phyloP scores from a whole-genome alignment of 352 stramenopile species.

The Peronospora farinosa region DNA sequence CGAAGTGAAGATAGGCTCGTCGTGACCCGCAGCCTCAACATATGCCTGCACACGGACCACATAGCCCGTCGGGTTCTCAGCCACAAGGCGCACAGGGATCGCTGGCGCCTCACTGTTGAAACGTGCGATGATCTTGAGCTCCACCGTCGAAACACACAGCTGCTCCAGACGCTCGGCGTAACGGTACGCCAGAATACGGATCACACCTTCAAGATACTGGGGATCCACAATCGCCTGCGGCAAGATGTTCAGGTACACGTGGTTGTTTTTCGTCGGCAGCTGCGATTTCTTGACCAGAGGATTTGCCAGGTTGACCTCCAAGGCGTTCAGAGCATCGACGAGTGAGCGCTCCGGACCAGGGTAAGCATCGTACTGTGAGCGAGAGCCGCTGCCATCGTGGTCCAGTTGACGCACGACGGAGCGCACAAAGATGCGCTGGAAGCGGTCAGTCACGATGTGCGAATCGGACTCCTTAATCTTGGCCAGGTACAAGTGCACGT shows the following conservation, averaged over 20 bases:
- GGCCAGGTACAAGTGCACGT: slow-evolving; percentile 98
- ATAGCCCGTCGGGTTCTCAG: slow-evolving; percentile 97
- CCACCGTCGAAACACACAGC: slow-evolving; percentile 93
- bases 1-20: slow-evolving; percentile 86
- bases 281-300: slow-evolving; percentile 74
- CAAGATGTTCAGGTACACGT: slow-evolving; percentile 99
- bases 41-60: slow-evolving; percentile 99
- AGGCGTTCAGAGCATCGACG: slow-evolving; percentile 96
- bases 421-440: slow-evolving; percentile 94
- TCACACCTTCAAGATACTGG: slow-evolving; percentile 94
- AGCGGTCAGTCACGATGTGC: slow-evolving; percentile 81
- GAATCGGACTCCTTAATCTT: slow-evolving; percentile 84
- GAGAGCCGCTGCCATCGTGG: slow-evolving; percentile 58
- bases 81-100: slow-evolving; percentile 94
- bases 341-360: slow-evolving; percentile 94
- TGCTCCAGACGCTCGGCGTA: slow-evolving; percentile 88
- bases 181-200: slow-evolving; percentile 84
- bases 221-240: slow-evolving; percentile 91
- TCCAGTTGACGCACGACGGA: slow-evolving; percentile 90
- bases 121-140: slow-evolving; percentile 94
- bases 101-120: slow-evolving; percentile 89
- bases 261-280: slow-evolving; percentile 91
- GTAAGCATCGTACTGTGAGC: slow-evolving; percentile 87
- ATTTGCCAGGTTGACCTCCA: slow-evolving; percentile 94
- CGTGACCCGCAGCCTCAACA: slow-evolving; percentile 90